Evolutionary conservation across 805 yeast species (phyloP), one percentile per base, ranked within the genome.

Genomic region (Starmerella potacharoeniae): DNA sequence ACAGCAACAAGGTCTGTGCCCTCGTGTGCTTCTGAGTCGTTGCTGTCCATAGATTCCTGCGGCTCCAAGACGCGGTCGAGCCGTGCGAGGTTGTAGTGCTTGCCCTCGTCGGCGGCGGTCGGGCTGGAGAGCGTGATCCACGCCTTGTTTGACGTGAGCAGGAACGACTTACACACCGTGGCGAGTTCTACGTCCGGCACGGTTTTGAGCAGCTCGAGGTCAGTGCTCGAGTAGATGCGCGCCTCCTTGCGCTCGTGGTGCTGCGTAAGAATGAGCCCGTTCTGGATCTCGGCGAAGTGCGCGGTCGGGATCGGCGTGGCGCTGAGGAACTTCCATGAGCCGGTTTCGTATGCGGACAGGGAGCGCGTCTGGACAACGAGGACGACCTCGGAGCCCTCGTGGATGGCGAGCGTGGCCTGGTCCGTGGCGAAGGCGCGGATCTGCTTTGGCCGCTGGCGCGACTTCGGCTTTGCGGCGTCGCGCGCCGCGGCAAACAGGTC

Each of bases 321-420:
- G 17, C 39, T 31, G 8, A 36, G 16, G 11, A 52, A 53, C 30
- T 36, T 16, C 55, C 55, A 52, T n/a, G 49, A 29, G 3, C 54
- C 47, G 3, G 46, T 33, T 9, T 41, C 42, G 44, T 42, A 46
- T 2, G 34, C 28, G 22, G 47, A 9, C 4, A 56, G 33, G 5
- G 49, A 35, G n/a, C 22, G 43, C 33, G 51, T 47, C 37, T 56
- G 59, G 16, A 56, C 59, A 29, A 46, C 46, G 14, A 54, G 34
- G 13, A 53, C 31, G 31, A 35, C 10, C 22, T 44, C 34, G 30
- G 33, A 47, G 43, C n/a, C 9, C n/a, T 45, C 54, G 31, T 41
- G 28, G 2, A 53, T 54, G 4, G 58, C 58, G 22, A 56, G 45
- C 6, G 56, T 56, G n/a, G 52, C 52, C 44, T 55, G 54, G 14